A percentile compares a stretch with the other conserved stretches of the same genome.
These are phyloP conservation scores for Pseudogymnoascus sp. DNA, from an alignment of 2,329 filamentous ascomycete species.

Conservation along the genomic window DNA sequence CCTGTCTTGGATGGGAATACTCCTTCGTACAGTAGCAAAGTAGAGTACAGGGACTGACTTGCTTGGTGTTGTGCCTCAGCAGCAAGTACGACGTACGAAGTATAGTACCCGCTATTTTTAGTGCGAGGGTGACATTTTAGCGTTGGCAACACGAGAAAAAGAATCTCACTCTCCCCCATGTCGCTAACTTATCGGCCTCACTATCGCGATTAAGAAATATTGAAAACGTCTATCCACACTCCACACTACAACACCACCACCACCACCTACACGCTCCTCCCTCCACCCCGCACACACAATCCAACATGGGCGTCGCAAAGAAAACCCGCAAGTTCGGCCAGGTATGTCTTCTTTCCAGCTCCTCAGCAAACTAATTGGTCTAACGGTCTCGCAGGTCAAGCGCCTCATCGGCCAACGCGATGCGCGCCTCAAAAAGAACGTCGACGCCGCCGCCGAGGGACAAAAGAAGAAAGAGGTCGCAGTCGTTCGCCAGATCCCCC, in stretches of 20 bases:
- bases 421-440: slow-evolving; percentile 74
- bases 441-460: slow-evolving; percentile 57
- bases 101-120: slow-evolving; percentile 5
- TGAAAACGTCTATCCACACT: background rate
- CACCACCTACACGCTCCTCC: background rate
- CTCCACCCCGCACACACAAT: background rate
- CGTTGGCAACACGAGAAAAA: slow-evolving; percentile 4
- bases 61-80: background rate
- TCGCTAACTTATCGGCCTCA: slow-evolving; percentile 6
- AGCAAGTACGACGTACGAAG: background rate
- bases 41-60: background rate
- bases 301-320: slow-evolving; percentile 75
- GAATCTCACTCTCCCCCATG: background rate
- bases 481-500: slow-evolving; percentile 68
- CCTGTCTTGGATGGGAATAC: slow-evolving; percentile 2
- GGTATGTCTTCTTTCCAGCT: slow-evolving; percentile 34
- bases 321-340: slow-evolving; percentile 85
- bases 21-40: background rate
- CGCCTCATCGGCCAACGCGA: slow-evolving; percentile 76
- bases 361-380: slow-evolving; percentile 23
- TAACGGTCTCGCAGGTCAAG: slow-evolving; percentile 50
- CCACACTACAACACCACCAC: background rate
- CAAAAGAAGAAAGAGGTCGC: slow-evolving; percentile 51
- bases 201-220: slow-evolving; percentile 11
- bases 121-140: slow-evolving; percentile 7